Evolutionary conservation across 768 basidiomycete species (phyloP), one percentile per base, ranked within the genome.

Genomic region (Lactarius akahatsu): DNA sequence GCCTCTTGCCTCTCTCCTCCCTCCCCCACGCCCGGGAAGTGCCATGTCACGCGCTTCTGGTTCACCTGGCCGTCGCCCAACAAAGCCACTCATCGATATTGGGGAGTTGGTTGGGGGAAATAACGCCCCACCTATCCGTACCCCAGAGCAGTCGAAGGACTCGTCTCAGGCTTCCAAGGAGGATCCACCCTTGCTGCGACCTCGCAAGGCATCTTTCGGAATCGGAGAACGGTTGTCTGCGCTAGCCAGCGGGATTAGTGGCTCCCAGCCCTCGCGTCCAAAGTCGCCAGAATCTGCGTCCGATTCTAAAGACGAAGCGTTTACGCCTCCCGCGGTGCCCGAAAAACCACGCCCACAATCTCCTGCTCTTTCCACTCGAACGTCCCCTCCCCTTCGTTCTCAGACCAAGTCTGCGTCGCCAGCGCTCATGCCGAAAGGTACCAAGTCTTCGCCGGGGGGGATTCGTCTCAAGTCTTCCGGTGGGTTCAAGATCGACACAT

Each of bases 1-100:
- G 2, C 91, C 90, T 15, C 80, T 93, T 41, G 86, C 88, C 0
- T 80, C 78, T 1, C 78, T 91, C 41, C 77, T 89, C 8, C 79
- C 80, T 0, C 89, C 90, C 13, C 82, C 79, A 57, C 81, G 91
- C 41, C 89, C 90, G 18, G 89, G 87, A 20, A 89, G 87, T 69
- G 80, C 87, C 11, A 68, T 69, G 5, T 76, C 78, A 23, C 74
- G 76, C 59, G 59, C 36, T 28, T 76, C 75, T 3, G 45, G 30
- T 0, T 55, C 64, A 30, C 64, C 61, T 15, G 70, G 71, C 47
- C 76, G 79, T n/a, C 71, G 73, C 43, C 78, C 77, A n/a, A 23
- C 74, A 10, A 83, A 80, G 68, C 82, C 82, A 1, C 75, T 83
- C 26, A 80, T 83, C 40, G 82, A 78, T 59, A 75, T 78, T 47